Evolutionary conservation across 2,329 filamentous ascomycete species (phyloP), one percentile per base, ranked within the genome.

Genomic region (Knufia fluminis): DNA sequence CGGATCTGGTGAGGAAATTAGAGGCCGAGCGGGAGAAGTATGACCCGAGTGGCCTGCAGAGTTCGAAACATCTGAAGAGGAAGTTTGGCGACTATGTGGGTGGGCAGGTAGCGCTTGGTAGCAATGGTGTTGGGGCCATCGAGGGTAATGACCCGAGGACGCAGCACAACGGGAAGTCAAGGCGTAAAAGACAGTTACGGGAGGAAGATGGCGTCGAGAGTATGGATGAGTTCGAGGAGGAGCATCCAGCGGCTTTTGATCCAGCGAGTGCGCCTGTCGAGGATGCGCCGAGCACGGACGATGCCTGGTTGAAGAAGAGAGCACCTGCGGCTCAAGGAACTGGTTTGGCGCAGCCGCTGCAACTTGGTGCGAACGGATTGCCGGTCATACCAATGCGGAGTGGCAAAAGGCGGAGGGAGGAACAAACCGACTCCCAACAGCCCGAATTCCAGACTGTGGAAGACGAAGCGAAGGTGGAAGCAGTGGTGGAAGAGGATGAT

Each of bases 341-440:
- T 53, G 92, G 92, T 4, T 67, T 98, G 52, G 97, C 97, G 65
- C 78, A 90, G 36, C 88, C 90, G 1, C 71, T 98, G 9, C 86
- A 94, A 39, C 58, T 88, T 8, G 88, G 87, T 54, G 81, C 86
- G 1, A 80, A 83, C 51, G 88, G 91, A 4, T 80, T 80, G 49
- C 92, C 91, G 0, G 72, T 95, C 2, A 80, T 97, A 46, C 54
- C 53, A n/a, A 83, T 85, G 61, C 78, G 88, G 46, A 89, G 91
- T 66, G 84, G 83, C 57, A 76, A 66, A 24, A 20, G 38, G 22
- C 16, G 64, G 75, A 59, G 63, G 16, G 16, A 23, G 23, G 39
- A 42, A 52, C 32, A 57, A 61, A 16, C 56, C 62, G 33, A 26
- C 19, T 4, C 3, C 23, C 6, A 26, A 24, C 3, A 28, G 4